phyloP scores from a whole-genome alignment of 345 rosid genomes.

The Brassica nigra region DNA sequence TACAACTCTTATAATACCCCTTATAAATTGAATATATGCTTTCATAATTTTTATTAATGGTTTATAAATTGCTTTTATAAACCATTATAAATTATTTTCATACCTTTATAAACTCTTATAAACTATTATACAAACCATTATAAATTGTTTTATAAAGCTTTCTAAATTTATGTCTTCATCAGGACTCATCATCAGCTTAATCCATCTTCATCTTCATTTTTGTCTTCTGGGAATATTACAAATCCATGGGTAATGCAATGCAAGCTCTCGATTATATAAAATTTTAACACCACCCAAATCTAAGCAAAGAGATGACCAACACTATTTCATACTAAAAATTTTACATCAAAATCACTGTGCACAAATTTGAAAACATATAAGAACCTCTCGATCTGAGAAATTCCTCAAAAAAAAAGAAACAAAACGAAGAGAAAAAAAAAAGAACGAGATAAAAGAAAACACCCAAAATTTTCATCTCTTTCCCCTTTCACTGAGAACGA shows the following conservation, averaged over 20 bases:
- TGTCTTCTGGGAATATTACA: not conserved
- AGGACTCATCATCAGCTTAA: too few relatives aligned
- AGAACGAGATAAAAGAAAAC: conserved; percentile 28
- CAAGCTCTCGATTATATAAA: not conserved
- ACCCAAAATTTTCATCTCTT: conserved; percentile 21
- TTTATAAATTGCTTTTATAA: too few relatives aligned
- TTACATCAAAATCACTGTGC: not conserved
- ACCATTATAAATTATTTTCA: too few relatives aligned
- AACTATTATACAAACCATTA: too few relatives aligned
- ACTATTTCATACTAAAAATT: not conserved
- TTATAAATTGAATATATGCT: too few relatives aligned
- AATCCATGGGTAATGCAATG: not conserved
- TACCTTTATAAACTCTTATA: too few relatives aligned
- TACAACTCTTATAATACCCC: too few relatives aligned
- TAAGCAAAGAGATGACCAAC: not conserved
- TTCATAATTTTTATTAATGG: too few relatives aligned
- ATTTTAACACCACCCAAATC: not conserved
- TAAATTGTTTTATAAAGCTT: too few relatives aligned
- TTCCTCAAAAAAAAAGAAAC: conserved; percentile 6
- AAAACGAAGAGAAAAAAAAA: conserved; percentile 8
- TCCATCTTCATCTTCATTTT: too few relatives aligned
- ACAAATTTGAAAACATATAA: not conserved
- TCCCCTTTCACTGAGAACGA: not conserved
- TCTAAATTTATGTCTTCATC: too few relatives aligned
- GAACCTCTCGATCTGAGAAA: conserved; percentile 28